phyloP scores from a whole-genome alignment of 2,329 filamentous ascomycete genomes.

The Laburnicola sp. region DNA sequence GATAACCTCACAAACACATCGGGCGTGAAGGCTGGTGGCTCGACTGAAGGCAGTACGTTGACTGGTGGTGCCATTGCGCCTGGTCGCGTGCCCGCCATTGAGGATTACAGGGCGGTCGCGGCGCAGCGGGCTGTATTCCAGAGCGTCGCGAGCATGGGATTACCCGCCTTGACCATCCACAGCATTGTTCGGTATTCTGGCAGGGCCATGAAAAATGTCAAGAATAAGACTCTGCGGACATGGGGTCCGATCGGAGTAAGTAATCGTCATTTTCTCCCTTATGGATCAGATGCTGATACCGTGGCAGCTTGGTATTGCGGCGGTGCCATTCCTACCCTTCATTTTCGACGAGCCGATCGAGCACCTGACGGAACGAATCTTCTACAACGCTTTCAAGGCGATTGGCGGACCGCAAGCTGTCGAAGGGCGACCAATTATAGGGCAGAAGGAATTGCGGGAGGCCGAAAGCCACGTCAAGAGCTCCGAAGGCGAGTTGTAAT shows the following conservation, averaged over 20 bases:
- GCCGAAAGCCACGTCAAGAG: conserved; percentile 34
- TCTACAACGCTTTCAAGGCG: conserved; percentile 77
- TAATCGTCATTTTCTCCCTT: conserved; percentile 10
- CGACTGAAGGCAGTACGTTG: conserved; percentile 16
- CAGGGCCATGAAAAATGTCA: conserved; percentile 76
- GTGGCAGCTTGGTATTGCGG: conserved; percentile 60
- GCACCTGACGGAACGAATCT: conserved; percentile 84
- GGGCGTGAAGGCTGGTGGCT: conserved; percentile 26
- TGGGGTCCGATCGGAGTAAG: conserved; percentile 91
- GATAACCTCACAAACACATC: conserved; percentile 23
- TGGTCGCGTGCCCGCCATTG: conserved; percentile 67
- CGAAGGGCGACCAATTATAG: conserved; percentile 44
- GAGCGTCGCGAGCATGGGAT: conserved; percentile 84
- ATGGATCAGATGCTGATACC: conserved; percentile 5
- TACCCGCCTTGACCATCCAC: conserved; percentile 93
- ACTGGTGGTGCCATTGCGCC: conserved; percentile 34
- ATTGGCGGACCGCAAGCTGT: conserved; percentile 69
- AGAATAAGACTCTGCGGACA: conserved; percentile 74
- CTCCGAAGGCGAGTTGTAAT: conserved; percentile 47
- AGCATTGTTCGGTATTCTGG: conserved; percentile 90
- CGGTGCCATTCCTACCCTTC: conserved; percentile 78
- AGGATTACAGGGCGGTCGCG: conserved; percentile 92
- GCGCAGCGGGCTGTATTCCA: conserved; percentile 90
- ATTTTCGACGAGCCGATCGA: conserved; percentile 94
- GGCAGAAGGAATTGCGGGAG: conserved; percentile 42